Percentiles rank a stretch among this genome's conserved stretches.
phyloP scores from a whole-genome alignment of 73 alveolate species.

The Tetrahymena thermophila region DNA sequence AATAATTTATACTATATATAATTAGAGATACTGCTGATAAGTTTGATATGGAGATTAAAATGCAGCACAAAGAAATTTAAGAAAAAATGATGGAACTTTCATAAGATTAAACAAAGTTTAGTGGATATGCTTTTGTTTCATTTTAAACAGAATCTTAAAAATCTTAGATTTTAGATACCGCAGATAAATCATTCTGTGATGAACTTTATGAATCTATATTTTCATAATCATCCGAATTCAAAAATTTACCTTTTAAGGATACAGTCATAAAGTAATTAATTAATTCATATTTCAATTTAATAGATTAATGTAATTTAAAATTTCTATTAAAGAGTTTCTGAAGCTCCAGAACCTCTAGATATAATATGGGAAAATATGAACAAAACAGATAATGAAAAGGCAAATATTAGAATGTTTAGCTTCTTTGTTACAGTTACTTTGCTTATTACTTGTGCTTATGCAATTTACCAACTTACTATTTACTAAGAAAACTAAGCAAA shows the following conservation, averaged over 20 bases:
- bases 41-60: neutral
- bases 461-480: neutral
- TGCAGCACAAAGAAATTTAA: neutral
- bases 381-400: neutral
- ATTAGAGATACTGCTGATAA: neutral
- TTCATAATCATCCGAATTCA: constrained; percentile 2
- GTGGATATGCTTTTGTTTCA: constrained; percentile 29
- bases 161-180: constrained; percentile 1
- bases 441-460: neutral
- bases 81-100: neutral
- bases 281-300: neutral
- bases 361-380: constrained; percentile 26
- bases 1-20: too few relatives aligned
- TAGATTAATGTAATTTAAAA: neutral
- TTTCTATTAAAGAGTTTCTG: neutral
- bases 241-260: neutral
- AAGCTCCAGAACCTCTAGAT: constrained; percentile 57
- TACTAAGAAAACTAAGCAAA: neutral
- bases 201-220: neutral
- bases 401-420: neutral
- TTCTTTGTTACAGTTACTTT: constrained; percentile 5
- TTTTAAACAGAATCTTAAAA: constrained; percentile 15
- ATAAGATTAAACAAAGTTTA: neutral
- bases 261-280: neutral
- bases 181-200: neutral